Evolutionary conservation across 164 flowering plant species (phyloP), one percentile per base, ranked within the genome.

Genomic region (Berberis vulgaris): DNA sequence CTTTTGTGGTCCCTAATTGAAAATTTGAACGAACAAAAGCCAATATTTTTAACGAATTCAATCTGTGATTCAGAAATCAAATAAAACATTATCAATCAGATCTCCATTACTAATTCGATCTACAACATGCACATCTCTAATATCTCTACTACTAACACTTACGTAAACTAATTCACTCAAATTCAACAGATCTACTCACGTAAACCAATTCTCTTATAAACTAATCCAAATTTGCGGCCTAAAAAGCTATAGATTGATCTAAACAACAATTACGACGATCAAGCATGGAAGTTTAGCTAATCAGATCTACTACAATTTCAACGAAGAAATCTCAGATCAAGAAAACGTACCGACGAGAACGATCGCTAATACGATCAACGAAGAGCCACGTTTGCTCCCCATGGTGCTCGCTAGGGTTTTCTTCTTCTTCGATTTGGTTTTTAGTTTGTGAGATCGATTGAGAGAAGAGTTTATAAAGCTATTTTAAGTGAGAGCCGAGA

Each of bases 381-480:
- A 60, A 54, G 80, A 74, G 1, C 79, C 71, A 46, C 82, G 80
- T 12, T 73, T 76, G 61, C 78, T 71, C 79, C 75, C 84, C 88
- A 84, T 82, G 66, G 68, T 67, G 49, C 9, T 49, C 39, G 0
- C 43, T 57, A 3, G 6, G 56, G 49, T n/a, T 43, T 39, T 59
- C 47, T 59, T 39, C 44, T 13, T 43, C 47, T 43, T 52, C 54
- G 3, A 7, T 7, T 7, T 52, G 11, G 13, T 52, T 26, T 52
- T 52, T 26, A 26, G 3, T 52, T 3, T 52, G 55, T 52, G 55
- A 6, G 10, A 10, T 49, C 8, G 52, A 6, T 6, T 6, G 52
- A 49, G 52, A 52, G 55, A 10, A 1, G 13, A 26, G 55, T 52
- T 52, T 52, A 2, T 52, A 6, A 10, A 7, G 7, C 3, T 3